A percentile compares a stretch with the other conserved stretches of the same genome.
Evolutionary conservation across 495 filamentous ascomycete genomes (phyloP).

Genomic region (Aspergillus biplanus): DNA sequence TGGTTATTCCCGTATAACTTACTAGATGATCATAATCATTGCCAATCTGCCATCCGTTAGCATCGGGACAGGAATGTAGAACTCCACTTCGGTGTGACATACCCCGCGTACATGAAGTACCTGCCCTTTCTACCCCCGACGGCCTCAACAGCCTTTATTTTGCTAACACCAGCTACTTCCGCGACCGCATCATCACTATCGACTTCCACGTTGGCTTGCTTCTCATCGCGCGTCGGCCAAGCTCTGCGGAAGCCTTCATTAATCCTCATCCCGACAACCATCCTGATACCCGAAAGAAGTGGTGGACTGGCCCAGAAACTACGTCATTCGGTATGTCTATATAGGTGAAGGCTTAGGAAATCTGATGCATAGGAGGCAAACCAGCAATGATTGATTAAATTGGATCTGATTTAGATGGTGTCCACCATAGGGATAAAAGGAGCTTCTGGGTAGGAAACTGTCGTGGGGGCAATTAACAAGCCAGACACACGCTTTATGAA

Average conservation of each 20-base stretch:
- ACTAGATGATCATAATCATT: conserved; percentile 55
- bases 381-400: neutral
- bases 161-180: conserved; percentile 31
- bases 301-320: conserved; percentile 9
- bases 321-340: conserved; percentile 16
- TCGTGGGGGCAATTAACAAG: neutral
- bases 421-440: neutral
- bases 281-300: conserved; percentile 10
- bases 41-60: conserved; percentile 30
- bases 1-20: conserved; percentile 17
- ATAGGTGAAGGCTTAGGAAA: neutral
- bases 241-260: conserved; percentile 2
- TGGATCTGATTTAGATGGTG: neutral
- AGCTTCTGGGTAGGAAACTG: neutral
- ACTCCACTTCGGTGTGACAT: conserved; percentile 7
- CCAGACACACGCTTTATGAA: neutral
- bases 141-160: conserved; percentile 45
- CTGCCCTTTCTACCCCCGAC: conserved; percentile 48
- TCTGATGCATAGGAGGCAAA: neutral
- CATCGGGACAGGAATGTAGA: neutral
- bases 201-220: conserved; percentile 17
- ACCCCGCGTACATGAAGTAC: conserved; percentile 49
- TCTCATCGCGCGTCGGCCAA: conserved; percentile 18
- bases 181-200: neutral
- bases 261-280: conserved; percentile 15